These are phyloP conservation scores for Plenodomus tracheiphilus DNA, from an alignment of 2,329 filamentous ascomycete species.

Conservation along the genomic window DNA sequence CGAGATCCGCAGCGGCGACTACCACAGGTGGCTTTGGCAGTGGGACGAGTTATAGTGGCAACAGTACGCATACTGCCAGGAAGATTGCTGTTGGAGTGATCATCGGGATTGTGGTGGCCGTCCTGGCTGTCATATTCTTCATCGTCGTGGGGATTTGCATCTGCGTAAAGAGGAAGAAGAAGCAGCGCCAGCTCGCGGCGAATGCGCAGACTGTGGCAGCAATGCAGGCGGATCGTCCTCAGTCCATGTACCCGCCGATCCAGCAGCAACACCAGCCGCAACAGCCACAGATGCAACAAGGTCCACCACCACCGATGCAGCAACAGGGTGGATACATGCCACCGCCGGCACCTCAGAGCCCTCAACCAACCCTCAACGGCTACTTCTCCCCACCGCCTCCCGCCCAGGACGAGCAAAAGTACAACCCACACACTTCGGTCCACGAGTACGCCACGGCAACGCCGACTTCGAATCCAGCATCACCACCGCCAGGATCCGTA, in stretches of 20 bases:
- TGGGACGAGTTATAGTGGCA: neutral
- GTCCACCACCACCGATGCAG: constrained; percentile 1
- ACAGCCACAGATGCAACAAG: constrained; percentile 1
- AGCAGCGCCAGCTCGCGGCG: constrained; percentile 19
- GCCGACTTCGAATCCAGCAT: constrained; percentile 24
- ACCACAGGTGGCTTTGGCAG: neutral
- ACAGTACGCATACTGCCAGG: constrained; percentile 9
- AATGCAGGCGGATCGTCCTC: constrained; percentile 17
- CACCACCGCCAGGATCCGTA: constrained; percentile 28
- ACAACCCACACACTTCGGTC: constrained; percentile 18
- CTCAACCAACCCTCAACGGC: constrained; percentile 3
- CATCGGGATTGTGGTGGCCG: constrained; percentile 23
- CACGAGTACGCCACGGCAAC: constrained; percentile 20
- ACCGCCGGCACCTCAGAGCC: constrained; percentile 7
- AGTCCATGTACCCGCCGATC: constrained; percentile 13
- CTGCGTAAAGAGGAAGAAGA: constrained; percentile 24
- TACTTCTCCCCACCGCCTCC: constrained; percentile 12
- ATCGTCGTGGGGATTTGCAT: constrained; percentile 20
- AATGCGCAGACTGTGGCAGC: constrained; percentile 18
- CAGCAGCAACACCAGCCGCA: constrained; percentile 12
- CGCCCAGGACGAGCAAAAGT: constrained; percentile 14
- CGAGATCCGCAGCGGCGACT: neutral
- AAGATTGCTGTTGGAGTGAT: constrained; percentile 23
- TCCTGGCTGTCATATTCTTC: constrained; percentile 19
- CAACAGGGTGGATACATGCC: constrained; percentile 1